A percentile compares a stretch with the other conserved stretches of the same genome.
Conservation (phyloP, 1,284 basidiomycete species). For the Naganishia cerealis region DNA sequence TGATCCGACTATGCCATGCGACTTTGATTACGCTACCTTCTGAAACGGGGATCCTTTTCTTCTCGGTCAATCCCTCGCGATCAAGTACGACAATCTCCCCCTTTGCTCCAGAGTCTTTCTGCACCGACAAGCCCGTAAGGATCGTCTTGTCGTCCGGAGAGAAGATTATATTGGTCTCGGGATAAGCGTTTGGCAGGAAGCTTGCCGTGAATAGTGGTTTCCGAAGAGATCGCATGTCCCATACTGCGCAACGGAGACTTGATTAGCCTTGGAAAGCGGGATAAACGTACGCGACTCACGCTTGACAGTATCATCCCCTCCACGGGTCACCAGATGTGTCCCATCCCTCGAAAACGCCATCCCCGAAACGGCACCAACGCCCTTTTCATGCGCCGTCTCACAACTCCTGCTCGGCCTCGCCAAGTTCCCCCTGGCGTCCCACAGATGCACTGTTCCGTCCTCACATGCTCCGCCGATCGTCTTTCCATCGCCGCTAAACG, state of each 20-base stretch:
- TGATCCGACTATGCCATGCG: constrained; percentile 93
- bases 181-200: constrained; percentile 74
- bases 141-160: constrained; percentile 86
- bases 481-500: constrained; percentile 80
- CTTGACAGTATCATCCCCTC: constrained; percentile 92
- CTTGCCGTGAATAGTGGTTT: constrained; percentile 70
- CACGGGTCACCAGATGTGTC: constrained; percentile 75
- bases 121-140: constrained; percentile 70
- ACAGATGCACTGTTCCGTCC: constrained; percentile 89
- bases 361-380: constrained; percentile 72
- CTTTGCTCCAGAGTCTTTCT: constrained; percentile 63
- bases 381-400: constrained; percentile 80
- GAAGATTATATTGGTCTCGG: constrained; percentile 86
- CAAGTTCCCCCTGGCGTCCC: constrained; percentile 88
- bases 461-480: constrained; percentile 80
- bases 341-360: constrained; percentile 82
- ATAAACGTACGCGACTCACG: constrained; percentile 59
- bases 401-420: constrained; percentile 81
- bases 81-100: constrained; percentile 74
- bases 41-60: constrained; percentile 62
- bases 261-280: neutral
- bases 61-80: constrained; percentile 66
- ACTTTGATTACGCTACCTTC: constrained; percentile 83
- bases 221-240: constrained; percentile 87
- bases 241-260: constrained; percentile 63